Evolutionary conservation across 257 asterid genomes (phyloP).

Genomic region (Solanum clarkiae): DNA sequence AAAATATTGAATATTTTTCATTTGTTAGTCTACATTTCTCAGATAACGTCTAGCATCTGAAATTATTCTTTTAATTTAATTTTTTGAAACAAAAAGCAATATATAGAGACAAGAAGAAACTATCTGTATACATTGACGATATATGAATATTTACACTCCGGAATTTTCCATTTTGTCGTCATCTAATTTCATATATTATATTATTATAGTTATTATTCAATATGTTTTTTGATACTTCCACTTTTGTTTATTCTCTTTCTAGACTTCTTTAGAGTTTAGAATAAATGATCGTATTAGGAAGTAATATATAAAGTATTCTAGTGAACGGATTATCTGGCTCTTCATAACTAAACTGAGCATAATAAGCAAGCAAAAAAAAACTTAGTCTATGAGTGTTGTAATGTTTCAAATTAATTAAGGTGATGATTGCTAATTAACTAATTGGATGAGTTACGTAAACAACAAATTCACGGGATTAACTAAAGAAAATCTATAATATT

Average conservation of each 20-base stretch:
- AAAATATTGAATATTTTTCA: no score
- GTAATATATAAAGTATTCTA: neutral
- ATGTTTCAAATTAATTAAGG: neutral
- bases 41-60: neutral
- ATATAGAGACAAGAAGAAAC: neutral
- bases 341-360: neutral
- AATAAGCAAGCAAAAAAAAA: neutral
- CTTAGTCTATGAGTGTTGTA: no score
- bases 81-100: neutral
- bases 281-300: neutral
- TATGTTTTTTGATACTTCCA: no score
- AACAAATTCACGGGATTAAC: neutral
- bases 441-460: neutral
- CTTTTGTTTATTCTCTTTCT: neutral
- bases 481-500: neutral
- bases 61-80: neutral
- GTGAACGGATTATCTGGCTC: neutral
- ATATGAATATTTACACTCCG: neutral
- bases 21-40: neutral
- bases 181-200: neutral
- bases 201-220: neutral
- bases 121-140: neutral
- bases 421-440: neutral
- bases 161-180: neutral
- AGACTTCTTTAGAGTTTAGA: neutral